Evolutionary conservation across 805 yeast species (phyloP).

Genomic region (Cephaloascus albidus): DNA sequence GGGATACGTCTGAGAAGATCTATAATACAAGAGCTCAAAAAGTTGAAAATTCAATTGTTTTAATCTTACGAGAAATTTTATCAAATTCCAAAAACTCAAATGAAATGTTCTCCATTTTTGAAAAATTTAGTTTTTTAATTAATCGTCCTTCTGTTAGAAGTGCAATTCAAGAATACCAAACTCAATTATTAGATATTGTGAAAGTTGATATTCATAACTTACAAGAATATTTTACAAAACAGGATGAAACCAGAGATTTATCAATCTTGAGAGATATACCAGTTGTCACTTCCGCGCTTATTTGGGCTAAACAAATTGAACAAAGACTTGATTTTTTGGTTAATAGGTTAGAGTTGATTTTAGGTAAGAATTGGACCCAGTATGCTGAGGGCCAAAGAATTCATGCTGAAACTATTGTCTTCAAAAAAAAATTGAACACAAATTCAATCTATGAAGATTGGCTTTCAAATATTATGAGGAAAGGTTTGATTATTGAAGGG

Average conservation of each 20-base stretch:
- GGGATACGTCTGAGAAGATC: slow-evolving; percentile 28
- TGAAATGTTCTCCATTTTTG: slow-evolving; percentile 44
- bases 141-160: slow-evolving; percentile 43
- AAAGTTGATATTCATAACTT: slow-evolving; percentile 35
- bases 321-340: slow-evolving; percentile 30
- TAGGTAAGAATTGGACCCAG: slow-evolving; percentile 53
- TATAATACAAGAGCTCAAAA: slow-evolving; percentile 33
- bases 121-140: slow-evolving; percentile 37
- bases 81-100: slow-evolving; percentile 27
- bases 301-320: slow-evolving; percentile 46
- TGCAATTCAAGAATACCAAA: slow-evolving; percentile 54
- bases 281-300: slow-evolving; percentile 30
- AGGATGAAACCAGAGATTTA: slow-evolving; percentile 19
- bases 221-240: slow-evolving; percentile 27
- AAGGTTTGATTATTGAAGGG: slow-evolving; percentile 15
- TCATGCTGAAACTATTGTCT: slow-evolving; percentile 32
- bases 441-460: slow-evolving; percentile 36
- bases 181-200: slow-evolving; percentile 36
- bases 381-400: slow-evolving; percentile 64
- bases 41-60: slow-evolving; percentile 37
- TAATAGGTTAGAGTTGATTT: slow-evolving; percentile 35
- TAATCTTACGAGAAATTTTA: slow-evolving; percentile 26
- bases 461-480: slow-evolving; percentile 19
- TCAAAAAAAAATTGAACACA: slow-evolving; percentile 38
- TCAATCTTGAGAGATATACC: slow-evolving; percentile 38